Evolutionary conservation across 2,329 filamentous ascomycete species (phyloP), one percentile per base, ranked within the genome.

Genomic region (Coleophoma crateriformis): DNA sequence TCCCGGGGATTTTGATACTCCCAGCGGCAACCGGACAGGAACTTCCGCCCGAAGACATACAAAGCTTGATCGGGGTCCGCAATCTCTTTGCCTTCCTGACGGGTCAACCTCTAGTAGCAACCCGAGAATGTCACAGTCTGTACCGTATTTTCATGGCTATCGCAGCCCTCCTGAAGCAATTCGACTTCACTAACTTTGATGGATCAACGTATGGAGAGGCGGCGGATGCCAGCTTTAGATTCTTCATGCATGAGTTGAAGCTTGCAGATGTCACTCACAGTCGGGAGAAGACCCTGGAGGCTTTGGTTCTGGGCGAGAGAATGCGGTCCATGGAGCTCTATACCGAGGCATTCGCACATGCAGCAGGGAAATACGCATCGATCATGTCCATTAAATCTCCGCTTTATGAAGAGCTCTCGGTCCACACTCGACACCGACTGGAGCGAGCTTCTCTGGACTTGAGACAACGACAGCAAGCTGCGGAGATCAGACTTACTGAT

Each of bases 261-360:
- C 71, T 97, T 33, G 86, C 82, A 3, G 92, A 97, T 67, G 85
- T 96, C 43, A 78, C 90, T 48, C 73, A 80, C 52, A 95, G 88
- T 64, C 80, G 86, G 22, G 90, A 96, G 63, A 95, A 94, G 75
- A 96, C 88, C 0, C 76, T 97, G 20, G 90, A 97, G 68, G 88
- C 85, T 0, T 77, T 97, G 43, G 78, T 97, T n/a, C 74, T 99
- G 11, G 91, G 88, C 49, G 92, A 99, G 69, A 81, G 81, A 35
- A 88, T 97, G 83, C 84, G 85, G 50, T 95, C 81, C 44, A 81
- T 85, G 60, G 78, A 84, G 7, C 77, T 99, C 2, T 97, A 95
- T 69, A 89, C 88, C 51, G 90, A 96, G 67, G 90, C 89, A 0
- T 97, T 96, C 62, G 84, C 90, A 5, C 94, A 97, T 66, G 90